phyloP scores from a whole-genome alignment of 306 rosid species.

The Ormosia emarginata region DNA sequence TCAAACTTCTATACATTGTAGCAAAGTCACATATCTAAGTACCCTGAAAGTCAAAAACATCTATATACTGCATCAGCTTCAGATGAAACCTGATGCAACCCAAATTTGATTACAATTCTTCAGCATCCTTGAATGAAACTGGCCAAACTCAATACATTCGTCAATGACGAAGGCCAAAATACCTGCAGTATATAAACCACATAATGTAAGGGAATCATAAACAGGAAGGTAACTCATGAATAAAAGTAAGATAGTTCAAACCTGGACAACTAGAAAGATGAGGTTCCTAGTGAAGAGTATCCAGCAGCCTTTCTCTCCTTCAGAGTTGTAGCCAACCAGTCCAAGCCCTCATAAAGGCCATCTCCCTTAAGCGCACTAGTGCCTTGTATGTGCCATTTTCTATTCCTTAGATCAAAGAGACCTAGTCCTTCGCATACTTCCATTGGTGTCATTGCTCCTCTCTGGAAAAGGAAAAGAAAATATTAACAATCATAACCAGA shows the following conservation, averaged over 20 bases:
- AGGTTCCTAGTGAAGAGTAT: conserved; percentile 72
- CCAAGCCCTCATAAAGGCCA: conserved; percentile 95
- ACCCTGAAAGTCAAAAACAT: conserved; percentile 7
- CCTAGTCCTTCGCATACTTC: conserved; percentile 97
- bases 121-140: conserved; percentile 17
- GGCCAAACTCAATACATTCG: conserved; percentile 1
- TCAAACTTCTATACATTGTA: conserved; percentile 32
- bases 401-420: conserved; percentile 78
- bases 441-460: conserved; percentile 92
- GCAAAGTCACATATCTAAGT: conserved; percentile 17
- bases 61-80: conserved; percentile 23
- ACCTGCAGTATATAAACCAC: conserved; percentile 21
- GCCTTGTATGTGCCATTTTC: conserved; percentile 99
- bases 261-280: conserved; percentile 57
- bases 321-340: conserved; percentile 88
- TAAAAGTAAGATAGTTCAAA: conserved; percentile 9
- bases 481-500: not conserved
- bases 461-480: conserved; percentile 37
- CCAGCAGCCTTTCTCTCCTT: conserved; percentile 86
- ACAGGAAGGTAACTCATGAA: conserved; percentile 6
- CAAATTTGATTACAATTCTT: conserved; percentile 16
- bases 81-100: conserved; percentile 17
- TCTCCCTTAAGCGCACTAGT: conserved; percentile 88
- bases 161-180: conserved; percentile 4
- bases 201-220: not conserved